Evolutionary conservation across 2,329 filamentous ascomycete genomes (phyloP).

Genomic region (Cladosporium austrohemisphaericum): DNA sequence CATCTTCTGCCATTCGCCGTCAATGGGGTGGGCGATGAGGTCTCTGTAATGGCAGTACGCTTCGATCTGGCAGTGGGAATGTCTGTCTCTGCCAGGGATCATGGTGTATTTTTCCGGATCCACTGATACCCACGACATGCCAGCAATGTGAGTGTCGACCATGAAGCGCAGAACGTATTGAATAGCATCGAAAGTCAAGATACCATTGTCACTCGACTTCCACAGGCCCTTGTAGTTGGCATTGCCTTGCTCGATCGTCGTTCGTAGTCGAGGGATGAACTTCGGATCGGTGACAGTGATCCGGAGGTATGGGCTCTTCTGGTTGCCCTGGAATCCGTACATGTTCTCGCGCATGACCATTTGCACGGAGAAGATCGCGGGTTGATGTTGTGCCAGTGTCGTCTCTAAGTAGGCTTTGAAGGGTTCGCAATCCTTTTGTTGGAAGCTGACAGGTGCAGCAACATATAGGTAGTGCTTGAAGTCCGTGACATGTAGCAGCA

Average conservation of each 20-base stretch:
- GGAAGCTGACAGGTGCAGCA: conserved; percentile 79
- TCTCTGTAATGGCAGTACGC: conserved; percentile 78
- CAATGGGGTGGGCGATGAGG: conserved; percentile 78
- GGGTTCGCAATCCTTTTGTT: conserved; percentile 68
- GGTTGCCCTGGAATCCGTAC: conserved; percentile 90
- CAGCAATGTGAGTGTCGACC: conserved; percentile 91
- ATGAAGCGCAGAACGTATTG: conserved; percentile 95
- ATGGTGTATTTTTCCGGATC: conserved; percentile 70
- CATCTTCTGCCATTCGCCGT: conserved; percentile 97
- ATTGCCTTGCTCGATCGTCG: conserved; percentile 67
- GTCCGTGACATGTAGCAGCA: conserved; percentile 89
- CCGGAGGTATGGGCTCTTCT: conserved; percentile 86
- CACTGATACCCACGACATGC: conserved; percentile 97
- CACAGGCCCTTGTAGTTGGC: conserved; percentile 92
- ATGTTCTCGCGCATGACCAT: conserved; percentile 86
- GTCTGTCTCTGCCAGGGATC: conserved; percentile 61
- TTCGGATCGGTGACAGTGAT: conserved; percentile 90
- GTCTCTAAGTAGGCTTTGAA: conserved; percentile 80
- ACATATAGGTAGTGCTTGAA: conserved; percentile 97
- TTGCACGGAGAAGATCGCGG: conserved; percentile 73
- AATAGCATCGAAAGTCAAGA: conserved; percentile 92
- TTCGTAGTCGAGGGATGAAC: conserved; percentile 71
- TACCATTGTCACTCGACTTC: conserved; percentile 64
- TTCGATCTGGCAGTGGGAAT: conserved; percentile 96
- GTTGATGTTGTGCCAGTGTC: conserved; percentile 68